Base-by-base conservation (phyloP, 192 early-diverging fungal genomes). In the Coemansia sp. region DNA sequence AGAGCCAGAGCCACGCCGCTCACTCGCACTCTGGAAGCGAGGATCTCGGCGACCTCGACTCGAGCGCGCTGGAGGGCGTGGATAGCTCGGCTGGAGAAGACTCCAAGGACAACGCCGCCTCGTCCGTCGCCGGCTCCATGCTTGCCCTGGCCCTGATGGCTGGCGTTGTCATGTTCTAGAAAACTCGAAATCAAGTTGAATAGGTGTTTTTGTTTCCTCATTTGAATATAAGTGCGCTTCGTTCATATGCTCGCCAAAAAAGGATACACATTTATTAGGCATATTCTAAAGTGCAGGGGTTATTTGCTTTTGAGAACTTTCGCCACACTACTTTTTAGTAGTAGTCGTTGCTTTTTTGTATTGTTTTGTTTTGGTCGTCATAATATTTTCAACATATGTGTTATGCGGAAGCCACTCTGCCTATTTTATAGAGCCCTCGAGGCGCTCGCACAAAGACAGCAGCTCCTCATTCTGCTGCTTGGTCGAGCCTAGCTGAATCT, bases 161-260 rank as follows among this genome's bases (percentile, higher is more conserved):
- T 14, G 77, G 77, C 37, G 78, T 66, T 4, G 78, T 66, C 39
- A 68, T 81, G 73, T 81, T 81, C 59, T 81, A 71, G 60, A 41
- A 10, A 31, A 53, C 29, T 27, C 51, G 25, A 6, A n/a, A n/a
- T n/a, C n/a, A n/a, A n/a, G n/a, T n/a, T n/a, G n/a, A n/a, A 15
- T 25, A 31, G 54, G n/a, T 60, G 3, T 42, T 27, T 35, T 63
- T 36, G 40, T 40, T 61, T 61, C 31, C 43, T 10, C 2, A 54
- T 64, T 39, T 10, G 20, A 46, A 47, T 22, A 25, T 49, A 19
- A 49, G 47, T 49, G 47, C 47, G 47, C 47, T 49, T 49, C 24
- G 22, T 27, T 27, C 24, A 20, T 12, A 49, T 27, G 47, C 47
- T 24, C 47, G 27, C 47, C 10, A 27, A 49, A 40, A 5, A 40